These are phyloP conservation scores for Plantago lanceolata DNA, from an alignment of 305 asterid genomes.

Conservation along the genomic window DNA sequence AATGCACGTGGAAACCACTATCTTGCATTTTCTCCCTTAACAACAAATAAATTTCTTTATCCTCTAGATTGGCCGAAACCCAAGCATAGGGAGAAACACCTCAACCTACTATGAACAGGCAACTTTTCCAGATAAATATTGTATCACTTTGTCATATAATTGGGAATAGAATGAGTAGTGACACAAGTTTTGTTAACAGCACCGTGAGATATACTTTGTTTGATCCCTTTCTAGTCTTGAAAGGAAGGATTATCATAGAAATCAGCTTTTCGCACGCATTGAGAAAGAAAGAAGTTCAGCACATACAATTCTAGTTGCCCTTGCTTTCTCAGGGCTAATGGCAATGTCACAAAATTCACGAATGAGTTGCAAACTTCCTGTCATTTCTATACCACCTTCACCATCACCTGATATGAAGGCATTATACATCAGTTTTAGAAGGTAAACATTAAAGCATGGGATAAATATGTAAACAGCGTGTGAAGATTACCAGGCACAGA, in stretches of 20 bases:
- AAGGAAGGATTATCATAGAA: no score
- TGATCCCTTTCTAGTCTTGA: no score
- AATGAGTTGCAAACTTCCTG: constrained; percentile 70
- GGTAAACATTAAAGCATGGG: neutral
- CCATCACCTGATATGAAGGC: constrained; percentile 63
- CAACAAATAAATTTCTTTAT: neutral
- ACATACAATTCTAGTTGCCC: constrained; percentile 77
- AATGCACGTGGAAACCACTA: neutral
- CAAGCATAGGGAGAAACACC: neutral
- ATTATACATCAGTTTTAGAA: neutral
- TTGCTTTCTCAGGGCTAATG: constrained; percentile 53
- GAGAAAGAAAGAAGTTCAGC: neutral
- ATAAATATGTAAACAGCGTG: neutral
- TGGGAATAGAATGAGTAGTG: no score
- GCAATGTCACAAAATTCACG: constrained; percentile 72
- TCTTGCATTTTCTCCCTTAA: neutral
- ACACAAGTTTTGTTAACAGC: no score
- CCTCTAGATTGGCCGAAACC: neutral
- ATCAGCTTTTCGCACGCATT: no score
- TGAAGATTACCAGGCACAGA: constrained; percentile 73
- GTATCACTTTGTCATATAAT: no score
- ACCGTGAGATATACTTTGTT: no score
- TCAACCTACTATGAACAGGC: no score
- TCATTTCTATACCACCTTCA: constrained; percentile 92
- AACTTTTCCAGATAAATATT: no score